Evolutionary conservation across 306 rosid species (phyloP).

Genomic region (Dicorynia guianensis): DNA sequence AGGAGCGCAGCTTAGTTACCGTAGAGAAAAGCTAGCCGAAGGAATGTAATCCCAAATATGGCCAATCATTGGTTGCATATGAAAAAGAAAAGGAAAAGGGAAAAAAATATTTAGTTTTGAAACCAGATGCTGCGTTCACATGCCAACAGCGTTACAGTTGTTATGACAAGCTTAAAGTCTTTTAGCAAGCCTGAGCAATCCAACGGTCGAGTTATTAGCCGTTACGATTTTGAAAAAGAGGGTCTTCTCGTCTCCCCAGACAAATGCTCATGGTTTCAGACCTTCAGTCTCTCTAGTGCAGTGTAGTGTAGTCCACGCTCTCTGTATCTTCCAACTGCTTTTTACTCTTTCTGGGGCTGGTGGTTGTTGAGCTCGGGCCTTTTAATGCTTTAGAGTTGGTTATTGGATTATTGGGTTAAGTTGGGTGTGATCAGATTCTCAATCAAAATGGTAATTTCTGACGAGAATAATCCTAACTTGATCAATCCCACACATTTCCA

Average conservation of each 20-base stretch:
- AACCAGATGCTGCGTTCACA: slow-evolving; percentile 46
- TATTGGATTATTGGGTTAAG: not conserved
- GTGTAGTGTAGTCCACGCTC: not conserved
- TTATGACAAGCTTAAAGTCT: slow-evolving; percentile 42
- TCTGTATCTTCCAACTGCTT: not conserved
- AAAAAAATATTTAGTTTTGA: slow-evolving; percentile 34
- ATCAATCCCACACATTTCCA: slow-evolving; percentile 55
- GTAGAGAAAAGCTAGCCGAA: slow-evolving; percentile 1
- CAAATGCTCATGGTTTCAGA: slow-evolving; percentile 38
- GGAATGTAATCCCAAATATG: not conserved
- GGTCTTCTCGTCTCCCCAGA: slow-evolving; percentile 28
- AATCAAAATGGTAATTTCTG: slow-evolving; percentile 60
- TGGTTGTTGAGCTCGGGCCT: not conserved
- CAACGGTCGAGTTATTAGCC: slow-evolving; percentile 79
- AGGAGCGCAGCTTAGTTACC: slow-evolving; percentile 20
- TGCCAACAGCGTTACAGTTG: slow-evolving; percentile 60
- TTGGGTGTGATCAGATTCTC: slow-evolving; percentile 30
- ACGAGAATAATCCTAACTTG: slow-evolving; percentile 55
- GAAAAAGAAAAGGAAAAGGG: not conserved
- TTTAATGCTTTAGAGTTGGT: slow-evolving; percentile 6
- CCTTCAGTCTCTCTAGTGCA: slow-evolving; percentile 5
- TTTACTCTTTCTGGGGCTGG: not conserved
- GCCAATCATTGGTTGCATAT: slow-evolving; percentile 36
- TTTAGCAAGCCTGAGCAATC: slow-evolving; percentile 37
- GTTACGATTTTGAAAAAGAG: slow-evolving; percentile 55